Evolutionary conservation across 768 basidiomycete species (phyloP), one percentile per base, ranked within the genome.

Genomic region (Pulveroboletus sp.): DNA sequence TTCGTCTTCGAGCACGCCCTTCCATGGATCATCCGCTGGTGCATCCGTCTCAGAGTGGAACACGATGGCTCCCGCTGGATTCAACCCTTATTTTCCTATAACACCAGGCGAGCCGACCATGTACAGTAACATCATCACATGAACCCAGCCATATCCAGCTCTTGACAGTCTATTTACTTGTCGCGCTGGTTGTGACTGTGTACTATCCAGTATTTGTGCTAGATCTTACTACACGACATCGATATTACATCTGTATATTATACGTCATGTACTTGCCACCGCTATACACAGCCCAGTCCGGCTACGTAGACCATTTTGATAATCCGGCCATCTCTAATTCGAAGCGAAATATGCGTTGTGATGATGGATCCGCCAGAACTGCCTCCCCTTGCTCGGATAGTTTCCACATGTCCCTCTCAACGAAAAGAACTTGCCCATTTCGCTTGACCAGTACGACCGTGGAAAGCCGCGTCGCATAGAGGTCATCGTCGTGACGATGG

Each of bases 371-470:
- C 55, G 70, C 67, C 36, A 67, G 70, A 31, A 59, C 58, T 6
- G 72, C 69, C 51, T 59, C 62, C 19, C 73, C 81, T 24, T 76
- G 68, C 5, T 56, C 42, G 35, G 55, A 67, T 45, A 79, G 58
- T 45, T 60, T 63, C 84, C 84, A 90, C 23, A 80, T 71, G 60
- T 91, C 88, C 39, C 85, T 71, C 64, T 92, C 89, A 38, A 85
- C 71, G 58, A 89, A 90, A 16, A 80, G 49, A 9, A 78, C 86
- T 37, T 75, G 65, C 23, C 86, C 83, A 44, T 74, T 73, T 52
- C 75, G 77, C 49, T 73, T 73, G 17, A 92, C 71, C 48, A 92
- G 76, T 43, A 92, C 61, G 34, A 88, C 79, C 4, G 85, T 89
- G 36, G 89, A 79, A 45, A 86, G 65, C 14, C 89, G 83, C 29